These are phyloP conservation scores for Phytophthora constricta DNA, from an alignment of 352 stramenopile species.

Conservation along the genomic window DNA sequence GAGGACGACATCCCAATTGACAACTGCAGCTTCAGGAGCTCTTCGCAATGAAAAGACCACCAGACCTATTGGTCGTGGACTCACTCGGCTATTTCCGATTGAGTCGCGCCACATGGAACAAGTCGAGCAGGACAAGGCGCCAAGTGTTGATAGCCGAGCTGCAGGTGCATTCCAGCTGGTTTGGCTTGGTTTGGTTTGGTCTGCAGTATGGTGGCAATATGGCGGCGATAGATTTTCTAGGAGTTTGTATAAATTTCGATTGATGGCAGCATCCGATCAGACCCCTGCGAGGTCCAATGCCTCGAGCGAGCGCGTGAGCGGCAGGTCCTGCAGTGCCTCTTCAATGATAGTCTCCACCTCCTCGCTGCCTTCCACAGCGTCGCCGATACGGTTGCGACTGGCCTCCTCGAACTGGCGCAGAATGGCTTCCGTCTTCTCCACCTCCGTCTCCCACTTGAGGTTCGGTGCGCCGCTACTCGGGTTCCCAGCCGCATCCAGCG, in stretches of 20 bases:
- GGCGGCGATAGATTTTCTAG: constrained; percentile 14
- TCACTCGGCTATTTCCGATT: not conserved
- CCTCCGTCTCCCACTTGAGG: constrained; percentile 80
- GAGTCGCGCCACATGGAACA: not conserved
- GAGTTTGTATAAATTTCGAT: constrained; percentile 1
- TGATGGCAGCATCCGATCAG: constrained; percentile 22
- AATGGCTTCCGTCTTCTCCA: constrained; percentile 84
- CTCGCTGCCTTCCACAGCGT: constrained; percentile 56
- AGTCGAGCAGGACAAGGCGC: not conserved
- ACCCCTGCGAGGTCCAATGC: constrained; percentile 80
- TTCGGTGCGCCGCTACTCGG: constrained; percentile 45
- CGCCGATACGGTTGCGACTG: constrained; percentile 68
- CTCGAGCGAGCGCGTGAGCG: constrained; percentile 78
- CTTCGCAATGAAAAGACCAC: not conserved
- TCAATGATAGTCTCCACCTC: constrained; percentile 68
- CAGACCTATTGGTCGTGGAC: not conserved
- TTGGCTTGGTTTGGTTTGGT: constrained; percentile 4
- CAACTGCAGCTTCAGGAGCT: constrained; percentile 13
- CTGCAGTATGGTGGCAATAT: not conserved
- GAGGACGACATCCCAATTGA: constrained; percentile 27
- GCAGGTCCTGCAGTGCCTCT: constrained; percentile 69
- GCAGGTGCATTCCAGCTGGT: too few relatives aligned
- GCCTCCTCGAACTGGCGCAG: constrained; percentile 83
- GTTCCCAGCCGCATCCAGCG: constrained; percentile 43
- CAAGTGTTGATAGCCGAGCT: too few relatives aligned